These are phyloP conservation scores for Psidium friedrichsthalianum DNA, from an alignment of 345 rosid genomes.

Conservation along the genomic window DNA sequence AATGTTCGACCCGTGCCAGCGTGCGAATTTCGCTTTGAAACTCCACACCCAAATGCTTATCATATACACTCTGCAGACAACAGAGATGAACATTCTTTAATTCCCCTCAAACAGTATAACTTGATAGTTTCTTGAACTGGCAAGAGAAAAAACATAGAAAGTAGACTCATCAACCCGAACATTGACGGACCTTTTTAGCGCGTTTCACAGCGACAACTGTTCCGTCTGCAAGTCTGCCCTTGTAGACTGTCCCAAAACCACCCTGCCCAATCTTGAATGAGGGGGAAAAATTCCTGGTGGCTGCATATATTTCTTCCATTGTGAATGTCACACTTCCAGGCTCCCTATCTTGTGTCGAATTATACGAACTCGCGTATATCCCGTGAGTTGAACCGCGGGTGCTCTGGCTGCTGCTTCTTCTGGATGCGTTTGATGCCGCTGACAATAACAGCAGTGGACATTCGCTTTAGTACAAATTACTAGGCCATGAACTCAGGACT, in stretches of 20 bases:
- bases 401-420: slow-evolving; percentile 18
- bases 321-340: slow-evolving; percentile 42
- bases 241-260: slow-evolving; percentile 85
- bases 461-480: not conserved
- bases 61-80: slow-evolving; percentile 53
- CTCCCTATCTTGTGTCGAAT: slow-evolving; percentile 20
- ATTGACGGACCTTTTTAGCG: slow-evolving; percentile 56
- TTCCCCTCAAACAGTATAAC: not conserved
- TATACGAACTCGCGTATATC: slow-evolving; percentile 14
- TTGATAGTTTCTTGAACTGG: not conserved
- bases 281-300: slow-evolving; percentile 74
- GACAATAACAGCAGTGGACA: not conserved
- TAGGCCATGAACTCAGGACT: not conserved
- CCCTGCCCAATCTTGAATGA: slow-evolving; percentile 86
- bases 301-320: slow-evolving; percentile 48
- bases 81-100: not conserved
- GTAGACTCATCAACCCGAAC: not conserved
- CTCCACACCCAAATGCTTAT: slow-evolving; percentile 64
- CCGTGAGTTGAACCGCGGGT: slow-evolving; percentile 31
- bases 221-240: slow-evolving; percentile 75
- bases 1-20: slow-evolving; percentile 67
- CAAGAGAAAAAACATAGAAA: not conserved
- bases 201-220: slow-evolving; percentile 70
- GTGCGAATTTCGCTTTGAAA: slow-evolving; percentile 73
- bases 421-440: slow-evolving; percentile 24